Evolutionary conservation across 2,329 filamentous ascomycete genomes (phyloP).

Genomic region (Aspergillus quadrilineatus): DNA sequence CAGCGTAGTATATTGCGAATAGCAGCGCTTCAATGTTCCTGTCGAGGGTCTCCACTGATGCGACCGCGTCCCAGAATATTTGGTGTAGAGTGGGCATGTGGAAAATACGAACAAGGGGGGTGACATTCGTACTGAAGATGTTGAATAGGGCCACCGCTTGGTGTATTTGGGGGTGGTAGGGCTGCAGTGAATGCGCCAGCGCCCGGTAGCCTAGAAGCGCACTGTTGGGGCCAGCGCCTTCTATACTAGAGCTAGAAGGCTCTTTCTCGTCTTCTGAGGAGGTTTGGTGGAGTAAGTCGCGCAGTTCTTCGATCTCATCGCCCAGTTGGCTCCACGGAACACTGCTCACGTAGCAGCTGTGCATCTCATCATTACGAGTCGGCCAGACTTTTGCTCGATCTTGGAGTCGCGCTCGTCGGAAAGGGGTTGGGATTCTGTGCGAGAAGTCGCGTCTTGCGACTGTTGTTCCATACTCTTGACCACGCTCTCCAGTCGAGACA

Average conservation of each 20-base stretch:
- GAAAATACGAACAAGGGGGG: conserved; percentile 56
- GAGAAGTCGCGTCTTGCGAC: background rate
- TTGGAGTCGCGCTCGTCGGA: conserved; percentile 26
- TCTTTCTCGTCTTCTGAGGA: conserved; percentile 17
- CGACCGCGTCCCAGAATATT: conserved; percentile 47
- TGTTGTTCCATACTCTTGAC: conserved; percentile 55
- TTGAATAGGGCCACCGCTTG: conserved; percentile 18
- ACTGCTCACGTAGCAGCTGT: conserved; percentile 62
- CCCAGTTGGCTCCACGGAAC: conserved; percentile 62
- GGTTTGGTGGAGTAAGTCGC: conserved; percentile 53
- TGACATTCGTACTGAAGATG: conserved; percentile 37
- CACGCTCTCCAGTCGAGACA: conserved; percentile 57
- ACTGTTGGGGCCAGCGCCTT: conserved; percentile 49
- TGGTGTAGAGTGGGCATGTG: conserved; percentile 54
- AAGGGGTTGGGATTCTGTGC: background rate
- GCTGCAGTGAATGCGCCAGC: conserved; percentile 50
- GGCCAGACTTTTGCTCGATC: conserved; percentile 48
- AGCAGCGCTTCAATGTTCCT: conserved; percentile 56
- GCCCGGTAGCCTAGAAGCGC: conserved; percentile 49
- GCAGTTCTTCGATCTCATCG: conserved; percentile 61
- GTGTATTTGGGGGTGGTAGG: conserved; percentile 49
- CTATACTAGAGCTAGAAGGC: conserved; percentile 39
- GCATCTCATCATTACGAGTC: conserved; percentile 61
- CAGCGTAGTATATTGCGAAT: conserved; percentile 60
- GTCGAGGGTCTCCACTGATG: conserved; percentile 46